These are phyloP conservation scores for Carex pumila DNA, from an alignment of 176 grass and related monocot genomes.

Conservation along the genomic window DNA sequence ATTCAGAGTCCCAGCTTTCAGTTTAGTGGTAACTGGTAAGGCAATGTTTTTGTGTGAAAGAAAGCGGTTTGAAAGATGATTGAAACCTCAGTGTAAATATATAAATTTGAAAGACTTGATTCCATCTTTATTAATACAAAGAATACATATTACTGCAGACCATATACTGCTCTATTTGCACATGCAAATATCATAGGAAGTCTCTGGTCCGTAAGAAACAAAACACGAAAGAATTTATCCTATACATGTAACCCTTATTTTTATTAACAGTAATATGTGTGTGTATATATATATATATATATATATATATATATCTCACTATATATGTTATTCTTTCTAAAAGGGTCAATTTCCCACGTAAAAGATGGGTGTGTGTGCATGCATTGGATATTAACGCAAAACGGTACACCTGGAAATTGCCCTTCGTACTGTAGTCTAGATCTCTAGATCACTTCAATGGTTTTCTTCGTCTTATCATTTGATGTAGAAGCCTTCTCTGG, in stretches of 20 bases:
- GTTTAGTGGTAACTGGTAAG: no score
- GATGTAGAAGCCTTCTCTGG: constrained; percentile 28
- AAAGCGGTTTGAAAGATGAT: no score
- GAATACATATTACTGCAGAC: neutral
- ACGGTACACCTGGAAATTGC: neutral
- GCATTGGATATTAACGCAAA: neutral
- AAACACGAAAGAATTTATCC: neutral
- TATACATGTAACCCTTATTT: neutral
- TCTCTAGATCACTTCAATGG: constrained; percentile 12
- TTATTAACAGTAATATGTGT: neutral
- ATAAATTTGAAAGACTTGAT: no score
- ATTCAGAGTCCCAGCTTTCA: no score
- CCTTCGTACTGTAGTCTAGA: neutral
- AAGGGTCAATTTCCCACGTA: neutral
- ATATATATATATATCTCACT: neutral
- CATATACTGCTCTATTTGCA: neutral
- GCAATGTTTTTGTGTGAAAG: no score
- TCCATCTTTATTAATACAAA: neutral
- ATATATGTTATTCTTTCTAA: neutral
- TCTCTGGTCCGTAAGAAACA: neutral
- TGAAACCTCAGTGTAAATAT: no score
- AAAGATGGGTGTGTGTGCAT: neutral
- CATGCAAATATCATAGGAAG: constrained; percentile 1
- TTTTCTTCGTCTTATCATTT: constrained; percentile 26
- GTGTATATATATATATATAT: neutral